Evolutionary conservation across 768 basidiomycete species (phyloP), one percentile per base, ranked within the genome.

Genomic region (Calocera cornea): DNA sequence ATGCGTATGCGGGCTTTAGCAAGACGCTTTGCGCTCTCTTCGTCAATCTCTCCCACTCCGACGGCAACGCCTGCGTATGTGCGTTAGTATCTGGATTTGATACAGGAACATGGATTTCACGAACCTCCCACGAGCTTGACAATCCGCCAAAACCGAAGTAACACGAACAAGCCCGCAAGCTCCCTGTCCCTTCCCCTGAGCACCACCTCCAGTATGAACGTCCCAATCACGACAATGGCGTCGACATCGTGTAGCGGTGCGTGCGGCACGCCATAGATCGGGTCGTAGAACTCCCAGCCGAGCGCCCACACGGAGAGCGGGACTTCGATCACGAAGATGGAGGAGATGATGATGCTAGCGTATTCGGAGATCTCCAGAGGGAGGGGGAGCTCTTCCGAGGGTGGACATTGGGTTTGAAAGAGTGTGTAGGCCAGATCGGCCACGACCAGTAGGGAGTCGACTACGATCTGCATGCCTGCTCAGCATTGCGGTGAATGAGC

Each of bases 121-220:
- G 72, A 67, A 83, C 83, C 83, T 75, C 82, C 82, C 11, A 90
- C 85, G 14, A 92, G 79, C 73, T 91, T 90, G 29, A 92, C 83
- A 34, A 92, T 78, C 29, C 90, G 81, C 90, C 91, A 91, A 16
- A 92, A 75, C 75, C 90, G 90, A 33, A 92, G 78, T 22, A 88
- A 77, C 44, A 92, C 80, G 36, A 92, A 82, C 29, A 92, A 76
- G 5, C 81, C 83, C 0, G 86, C 87, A 24, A 92, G 80, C 72
- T 92, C 88, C 68, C 84, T 78, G 73, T 88, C 87, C 65, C 77
- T 81, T 1, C 90, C 90, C 71, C 81, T 82, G 16, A 92, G 78
- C 10, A 82, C 80, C 7, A 87, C 79, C 74, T 92, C 91, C 34
- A 92, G 80, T 5, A 86, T 76, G 73, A 92, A 90, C 0, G 90